Base-by-base conservation (phyloP, 2,329 filamentous ascomycete species). In the Trichophyton mentagrophytes region DNA sequence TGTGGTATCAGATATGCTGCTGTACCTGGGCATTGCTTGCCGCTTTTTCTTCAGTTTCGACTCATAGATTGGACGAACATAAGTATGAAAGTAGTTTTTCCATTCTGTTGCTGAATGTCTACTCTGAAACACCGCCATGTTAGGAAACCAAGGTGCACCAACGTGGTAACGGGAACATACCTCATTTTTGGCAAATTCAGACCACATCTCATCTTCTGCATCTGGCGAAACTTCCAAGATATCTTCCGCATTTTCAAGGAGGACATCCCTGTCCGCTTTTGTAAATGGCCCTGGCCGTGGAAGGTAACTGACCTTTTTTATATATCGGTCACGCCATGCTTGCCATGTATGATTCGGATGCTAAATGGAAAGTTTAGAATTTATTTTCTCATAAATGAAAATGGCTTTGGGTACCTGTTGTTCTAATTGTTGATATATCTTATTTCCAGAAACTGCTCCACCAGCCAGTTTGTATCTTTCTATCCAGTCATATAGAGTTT, bases 241-340 rank as follows among this genome's bases (percentile, higher is more conserved):
- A 30, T 65, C 44, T 15, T 66, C 62, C 1, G 67, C 68, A 30
- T 62, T 49, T 20, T 60, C 51, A 57, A 68, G 67, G 22, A 72
- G 64, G 6, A 61, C 51, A 30, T 64, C 46, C 46, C 60, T 64
- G 36, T 71, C 68, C 9, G 64, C 60, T 20, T 62, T 53, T 1
- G 63, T 64, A 38, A 71, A 71, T 33, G 69, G 65, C 13, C 70
- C 73, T 17, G 75, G 74, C 2, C 72, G 71, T 40, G 69, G 68
- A 7, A 62, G 68, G 11, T 71, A 71, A 20, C 71, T 69, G 9
- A 79, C 64, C 22, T 63, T 66, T 62, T 74, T 79, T 13, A 77
- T 38, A 64, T 75, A 79, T n/a, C 77, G 73, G 66, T 77, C 71
- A 38, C 78, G 73, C 73, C 75, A 79, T 36, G 78, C 79, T 66